Evolutionary conservation across 2,329 filamentous ascomycete species (phyloP), one percentile per base, ranked within the genome.

Genomic region (Stromatinia cepivora): DNA sequence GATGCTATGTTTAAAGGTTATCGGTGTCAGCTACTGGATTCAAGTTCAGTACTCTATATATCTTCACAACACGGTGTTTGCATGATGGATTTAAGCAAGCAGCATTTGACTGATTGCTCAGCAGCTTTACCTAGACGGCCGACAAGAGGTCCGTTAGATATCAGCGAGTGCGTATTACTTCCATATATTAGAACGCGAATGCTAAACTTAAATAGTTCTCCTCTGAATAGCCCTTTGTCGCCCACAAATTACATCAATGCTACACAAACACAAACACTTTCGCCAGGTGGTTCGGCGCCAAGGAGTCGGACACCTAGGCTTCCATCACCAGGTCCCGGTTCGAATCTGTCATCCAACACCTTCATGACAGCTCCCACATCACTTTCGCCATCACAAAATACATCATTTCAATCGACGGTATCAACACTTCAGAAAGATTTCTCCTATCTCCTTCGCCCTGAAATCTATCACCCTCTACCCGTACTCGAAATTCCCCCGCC

Each of bases 381-480:
- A 77, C 78, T 72, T 59, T 72, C 63, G 52, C 71, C 73, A 66
- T 71, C 73, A 13, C 67, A 74, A 78, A 74, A 74, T 76, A 68
- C 75, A 25, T 72, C 80, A 13, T 73, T 71, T 11, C 69, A 66
- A 36, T 74, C 76, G 22, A 73, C 70, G 63, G 70, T 78, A 57
- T 78, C 81, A 69, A 75, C 80, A 15, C 78, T 83, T n/a, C 79
- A 82, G 48, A 91, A 92, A 76, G 90, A 97, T 81, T 91, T 97
- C 74, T 88, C 89, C 25, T 94, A 91, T 78, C 88, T 97, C 58
- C 86, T 95, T 15, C 87, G 90, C 28, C 89, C 92, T 4, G 88
- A 92, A 72, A 90, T 94, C 69, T 97, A 94, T 82, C 94, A 97
- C 77, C 88, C 90, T 1, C 83, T 97, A 34, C 89, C 90, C 0